Conservation (phyloP, 768 basidiomycete species). For the Hypholoma fasciculare region DNA sequence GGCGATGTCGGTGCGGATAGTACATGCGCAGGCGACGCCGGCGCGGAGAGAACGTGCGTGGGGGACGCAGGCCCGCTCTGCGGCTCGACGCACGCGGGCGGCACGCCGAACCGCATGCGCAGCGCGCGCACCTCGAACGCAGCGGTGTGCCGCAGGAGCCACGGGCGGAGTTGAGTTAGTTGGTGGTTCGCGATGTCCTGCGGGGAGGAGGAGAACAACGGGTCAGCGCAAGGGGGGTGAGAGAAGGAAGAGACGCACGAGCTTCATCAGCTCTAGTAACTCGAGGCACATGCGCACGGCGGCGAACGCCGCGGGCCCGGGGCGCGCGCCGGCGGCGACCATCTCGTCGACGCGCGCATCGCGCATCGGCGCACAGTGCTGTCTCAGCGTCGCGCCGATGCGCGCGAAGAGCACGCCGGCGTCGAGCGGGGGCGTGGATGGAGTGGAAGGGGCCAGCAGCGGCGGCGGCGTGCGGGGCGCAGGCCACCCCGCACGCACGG, state of each 20-base stretch:
- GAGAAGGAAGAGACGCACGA: slow-evolving; percentile 52
- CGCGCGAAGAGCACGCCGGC: slow-evolving; percentile 74
- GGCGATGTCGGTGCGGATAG: slow-evolving; percentile 27
- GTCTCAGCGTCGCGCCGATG: slow-evolving; percentile 81
- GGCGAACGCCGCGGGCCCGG: slow-evolving; percentile 63
- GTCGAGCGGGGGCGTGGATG: slow-evolving; percentile 75
- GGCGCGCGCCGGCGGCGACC: slow-evolving; percentile 66
- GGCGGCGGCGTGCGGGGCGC: slow-evolving; percentile 76
- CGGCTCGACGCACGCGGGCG: background rate
- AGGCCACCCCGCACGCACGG: background rate
- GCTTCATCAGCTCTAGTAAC: slow-evolving; percentile 92
- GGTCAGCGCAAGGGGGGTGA: background rate
- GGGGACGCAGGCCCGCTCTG: background rate
- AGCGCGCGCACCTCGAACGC: slow-evolving; percentile 81
- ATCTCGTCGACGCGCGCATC: slow-evolving; percentile 83
- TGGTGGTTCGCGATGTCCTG: slow-evolving; percentile 98
- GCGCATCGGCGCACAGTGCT: slow-evolving; percentile 92
- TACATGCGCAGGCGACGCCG: background rate
- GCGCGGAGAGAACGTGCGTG: background rate
- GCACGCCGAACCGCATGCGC: slow-evolving; percentile 50
- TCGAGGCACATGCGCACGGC: slow-evolving; percentile 86
- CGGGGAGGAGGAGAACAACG: background rate
- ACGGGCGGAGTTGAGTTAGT: slow-evolving; percentile 89
- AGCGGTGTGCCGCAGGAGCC: slow-evolving; percentile 76
- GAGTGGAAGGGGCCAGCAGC: too few species aligned